Base-by-base conservation (phyloP, 345 rosid species). In the Noccaea bulbosa region DNA sequence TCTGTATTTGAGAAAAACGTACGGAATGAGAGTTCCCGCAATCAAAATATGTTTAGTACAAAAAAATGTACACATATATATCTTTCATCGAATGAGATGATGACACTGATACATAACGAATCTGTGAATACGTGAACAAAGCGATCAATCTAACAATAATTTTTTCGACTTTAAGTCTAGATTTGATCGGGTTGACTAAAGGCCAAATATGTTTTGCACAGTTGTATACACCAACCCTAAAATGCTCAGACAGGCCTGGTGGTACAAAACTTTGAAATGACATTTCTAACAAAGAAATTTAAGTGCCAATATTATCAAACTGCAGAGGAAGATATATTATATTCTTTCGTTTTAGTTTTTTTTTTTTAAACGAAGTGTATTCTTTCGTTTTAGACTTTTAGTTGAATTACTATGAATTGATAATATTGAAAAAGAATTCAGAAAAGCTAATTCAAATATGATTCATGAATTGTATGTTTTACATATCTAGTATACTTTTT, bases 221-320 rank as follows among this genome's bases (percentile, higher is more conserved):
- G 15, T 33, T 45, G 46, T 20, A 20, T 11, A 12, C 47, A 69
- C 69, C 75, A 71, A 71, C 47, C 69, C 55, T 55, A 62, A 51
- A 71, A 51, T 62, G 62, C 62, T 60, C 37, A 44, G 17, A 30
- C 61, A 51, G 8, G 53, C 46, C 51, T 51, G 3, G 52, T 62
- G 47, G 7, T 55, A 33, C 35, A 22, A 43, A 53, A 63, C 22
- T 35, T 24, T 53, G 11, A n/a, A 27, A 59, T 59, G 72, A 55
- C 53, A 11, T 20, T 24, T 20, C 10, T 4, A 54, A 68, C 49
- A 55, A 55, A 56, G 55, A 68, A 16, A 38, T 11, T 8, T 38
- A 57, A 45, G 57, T 45, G 30, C 24, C 58, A 60, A 24, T 47
- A 8, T 16, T 59, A 48, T 47, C 20, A 4, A 47, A 41, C 50